These are phyloP conservation scores for Amphicarpaea edgeworthii DNA, from an alignment of 306 rosid species.

Conservation along the genomic window DNA sequence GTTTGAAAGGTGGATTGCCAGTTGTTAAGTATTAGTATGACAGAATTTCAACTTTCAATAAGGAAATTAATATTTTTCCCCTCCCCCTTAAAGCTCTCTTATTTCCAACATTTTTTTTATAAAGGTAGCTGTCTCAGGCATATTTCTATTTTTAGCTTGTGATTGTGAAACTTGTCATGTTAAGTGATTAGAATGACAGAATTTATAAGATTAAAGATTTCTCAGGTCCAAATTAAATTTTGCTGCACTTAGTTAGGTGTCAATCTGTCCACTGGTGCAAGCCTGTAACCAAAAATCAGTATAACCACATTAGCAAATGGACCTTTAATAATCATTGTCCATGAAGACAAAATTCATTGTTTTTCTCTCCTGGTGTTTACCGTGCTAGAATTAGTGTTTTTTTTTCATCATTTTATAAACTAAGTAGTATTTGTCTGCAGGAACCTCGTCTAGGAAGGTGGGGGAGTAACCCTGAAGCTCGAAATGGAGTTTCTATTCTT, in stretches of 20 bases:
- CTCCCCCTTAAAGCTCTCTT: too few relatives aligned
- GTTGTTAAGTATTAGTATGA: neutral
- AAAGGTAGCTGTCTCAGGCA: neutral
- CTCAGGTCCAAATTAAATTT: too few relatives aligned
- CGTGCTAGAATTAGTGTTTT: neutral
- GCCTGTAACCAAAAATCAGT: neutral
- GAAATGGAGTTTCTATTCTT: constrained; percentile 80
- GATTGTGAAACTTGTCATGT: neutral
- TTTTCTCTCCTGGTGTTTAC: neutral
- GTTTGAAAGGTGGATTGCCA: neutral
- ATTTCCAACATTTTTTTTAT: neutral
- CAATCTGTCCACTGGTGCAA: too few relatives aligned
- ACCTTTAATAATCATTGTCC: neutral
- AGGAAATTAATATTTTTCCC: neutral
- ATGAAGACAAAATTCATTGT: neutral
- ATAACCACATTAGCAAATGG: neutral
- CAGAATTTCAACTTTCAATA: too few relatives aligned
- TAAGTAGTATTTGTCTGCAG: constrained; percentile 51
- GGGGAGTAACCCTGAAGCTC: constrained; percentile 68
- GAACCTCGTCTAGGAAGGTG: constrained; percentile 97
- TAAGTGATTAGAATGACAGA: neutral
- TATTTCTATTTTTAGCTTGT: constrained; percentile 1
- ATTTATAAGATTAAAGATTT: too few relatives aligned
- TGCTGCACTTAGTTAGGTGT: too few relatives aligned
- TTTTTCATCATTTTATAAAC: constrained; percentile 30